Conservation (phyloP, 2,329 filamentous ascomycete species). For the Lachnellula occidentalis region DNA sequence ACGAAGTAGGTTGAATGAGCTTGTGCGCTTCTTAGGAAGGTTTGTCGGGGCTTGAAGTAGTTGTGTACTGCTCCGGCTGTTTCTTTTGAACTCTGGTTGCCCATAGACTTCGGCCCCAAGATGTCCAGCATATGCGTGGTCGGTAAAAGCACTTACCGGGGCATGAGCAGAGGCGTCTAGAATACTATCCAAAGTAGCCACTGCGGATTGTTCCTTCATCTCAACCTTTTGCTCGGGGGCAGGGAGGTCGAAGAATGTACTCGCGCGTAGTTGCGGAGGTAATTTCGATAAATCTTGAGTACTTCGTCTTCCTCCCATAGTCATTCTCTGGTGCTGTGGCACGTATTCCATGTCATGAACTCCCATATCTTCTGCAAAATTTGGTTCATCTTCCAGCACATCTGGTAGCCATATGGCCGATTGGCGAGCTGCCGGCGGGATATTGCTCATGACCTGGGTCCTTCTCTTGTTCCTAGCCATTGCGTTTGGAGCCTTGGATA, state of each 20-base stretch:
- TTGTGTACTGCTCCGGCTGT: slow-evolving; percentile 43
- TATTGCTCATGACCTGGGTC: slow-evolving; percentile 64
- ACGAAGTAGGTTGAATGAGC: slow-evolving; percentile 44
- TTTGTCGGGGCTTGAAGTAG: slow-evolving; percentile 27
- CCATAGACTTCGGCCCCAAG: slow-evolving; percentile 73
- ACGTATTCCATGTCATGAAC: slow-evolving; percentile 27
- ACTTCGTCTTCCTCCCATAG: slow-evolving; percentile 28
- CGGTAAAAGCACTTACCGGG: slow-evolving; percentile 85
- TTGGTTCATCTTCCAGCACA: slow-evolving; percentile 24
- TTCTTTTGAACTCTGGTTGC: slow-evolving; percentile 39
- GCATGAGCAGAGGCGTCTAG: slow-evolving; percentile 83
- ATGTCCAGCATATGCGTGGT: slow-evolving; percentile 76
- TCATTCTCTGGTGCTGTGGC: slow-evolving; percentile 30
- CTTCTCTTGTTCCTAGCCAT: slow-evolving; percentile 63
- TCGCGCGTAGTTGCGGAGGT: slow-evolving; percentile 84
- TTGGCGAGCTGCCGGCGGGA: slow-evolving; percentile 43
- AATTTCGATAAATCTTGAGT: slow-evolving; percentile 46
- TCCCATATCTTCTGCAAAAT: slow-evolving; percentile 19
- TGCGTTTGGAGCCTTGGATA: slow-evolving; percentile 68
- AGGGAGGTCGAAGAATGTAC: slow-evolving; percentile 77
- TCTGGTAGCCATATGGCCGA: slow-evolving; percentile 34
- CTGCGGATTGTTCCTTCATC: slow-evolving; percentile 73
- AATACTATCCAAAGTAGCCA: slow-evolving; percentile 84
- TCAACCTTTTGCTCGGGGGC: slow-evolving; percentile 47
- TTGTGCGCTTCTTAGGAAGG: slow-evolving; percentile 39